phyloP scores from a whole-genome alignment of 176 grass and related monocot species.

The Oryza glaberrima region DNA sequence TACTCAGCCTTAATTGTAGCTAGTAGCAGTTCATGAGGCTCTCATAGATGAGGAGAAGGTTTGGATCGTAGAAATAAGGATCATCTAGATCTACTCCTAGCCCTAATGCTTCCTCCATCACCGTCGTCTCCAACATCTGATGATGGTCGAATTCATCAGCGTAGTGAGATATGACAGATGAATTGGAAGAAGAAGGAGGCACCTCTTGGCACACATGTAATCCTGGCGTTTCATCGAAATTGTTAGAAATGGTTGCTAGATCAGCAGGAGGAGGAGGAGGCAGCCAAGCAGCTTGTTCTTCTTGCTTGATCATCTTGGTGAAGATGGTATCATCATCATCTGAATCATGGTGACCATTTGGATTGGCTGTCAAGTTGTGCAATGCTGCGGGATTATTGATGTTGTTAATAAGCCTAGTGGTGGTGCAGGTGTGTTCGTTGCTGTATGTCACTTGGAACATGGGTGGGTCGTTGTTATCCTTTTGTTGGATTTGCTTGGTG shows the following conservation, averaged over 20 bases:
- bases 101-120: neutral
- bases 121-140: neutral
- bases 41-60: neutral
- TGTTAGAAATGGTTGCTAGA: neutral
- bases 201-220: neutral
- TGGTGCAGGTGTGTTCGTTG: conserved; percentile 28
- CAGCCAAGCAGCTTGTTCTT: neutral
- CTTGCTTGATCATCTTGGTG: conserved; percentile 3
- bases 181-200: neutral
- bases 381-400: neutral
- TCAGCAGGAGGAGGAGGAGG: neutral
- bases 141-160: neutral
- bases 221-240: neutral
- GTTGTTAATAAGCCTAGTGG: no score
- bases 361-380: neutral
- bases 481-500: conserved; percentile 32
- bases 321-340: neutral
- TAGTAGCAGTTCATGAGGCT: neutral
- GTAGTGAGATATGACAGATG: neutral
- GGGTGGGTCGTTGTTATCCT: neutral
- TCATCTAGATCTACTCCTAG: neutral
- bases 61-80: neutral
- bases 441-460: conserved; percentile 38
- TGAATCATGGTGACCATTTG: neutral
- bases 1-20: neutral